Evolutionary conservation across 805 yeast species (phyloP).

Genomic region (Kodamaea restingae): DNA sequence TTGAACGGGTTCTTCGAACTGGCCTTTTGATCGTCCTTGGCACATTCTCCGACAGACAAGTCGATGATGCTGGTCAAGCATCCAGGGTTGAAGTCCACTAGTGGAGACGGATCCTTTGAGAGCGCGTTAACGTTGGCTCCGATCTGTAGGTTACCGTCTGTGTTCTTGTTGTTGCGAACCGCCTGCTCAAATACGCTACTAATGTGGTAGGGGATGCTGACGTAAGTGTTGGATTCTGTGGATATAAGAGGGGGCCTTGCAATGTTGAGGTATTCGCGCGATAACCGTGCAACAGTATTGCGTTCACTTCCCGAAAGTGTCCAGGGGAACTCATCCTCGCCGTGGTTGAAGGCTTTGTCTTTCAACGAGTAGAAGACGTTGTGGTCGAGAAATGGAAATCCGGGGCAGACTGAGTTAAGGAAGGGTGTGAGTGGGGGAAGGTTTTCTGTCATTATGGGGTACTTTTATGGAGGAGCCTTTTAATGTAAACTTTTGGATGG

Average conservation of each 20-base stretch:
- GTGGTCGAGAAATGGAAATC: slow-evolving; percentile 27
- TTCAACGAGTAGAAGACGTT: slow-evolving; percentile 31
- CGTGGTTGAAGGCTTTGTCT: slow-evolving; percentile 10
- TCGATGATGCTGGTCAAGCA: slow-evolving; percentile 30
- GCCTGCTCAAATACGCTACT: slow-evolving; percentile 38
- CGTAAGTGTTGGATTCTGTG: slow-evolving; percentile 49
- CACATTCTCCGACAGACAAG: slow-evolving; percentile 3
- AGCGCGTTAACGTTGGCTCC: slow-evolving; percentile 55
- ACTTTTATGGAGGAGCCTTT: no score
- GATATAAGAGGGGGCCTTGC: slow-evolving; percentile 33
- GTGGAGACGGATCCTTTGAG: slow-evolving; percentile 48
- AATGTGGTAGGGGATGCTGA: slow-evolving; percentile 48
- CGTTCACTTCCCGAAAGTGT: slow-evolving; percentile 6
- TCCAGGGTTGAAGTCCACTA: slow-evolving; percentile 54
- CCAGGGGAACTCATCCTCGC: slow-evolving; percentile 25
- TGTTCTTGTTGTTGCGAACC: slow-evolving; percentile 31
- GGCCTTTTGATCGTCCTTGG: slow-evolving; percentile 16
- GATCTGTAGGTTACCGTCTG: slow-evolving; percentile 43
- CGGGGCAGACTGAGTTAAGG: slow-evolving; percentile 37
- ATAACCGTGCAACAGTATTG: slow-evolving; percentile 13
- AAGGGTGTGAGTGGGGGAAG: slow-evolving; percentile 16
- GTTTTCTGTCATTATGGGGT: background rate
- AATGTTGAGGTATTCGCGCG: slow-evolving; percentile 29
- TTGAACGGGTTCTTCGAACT: slow-evolving; percentile 16
- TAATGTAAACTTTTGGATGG: no score